phyloP scores from a whole-genome alignment of 2,329 filamentous ascomycete genomes.

The Verticillium longisporum region DNA sequence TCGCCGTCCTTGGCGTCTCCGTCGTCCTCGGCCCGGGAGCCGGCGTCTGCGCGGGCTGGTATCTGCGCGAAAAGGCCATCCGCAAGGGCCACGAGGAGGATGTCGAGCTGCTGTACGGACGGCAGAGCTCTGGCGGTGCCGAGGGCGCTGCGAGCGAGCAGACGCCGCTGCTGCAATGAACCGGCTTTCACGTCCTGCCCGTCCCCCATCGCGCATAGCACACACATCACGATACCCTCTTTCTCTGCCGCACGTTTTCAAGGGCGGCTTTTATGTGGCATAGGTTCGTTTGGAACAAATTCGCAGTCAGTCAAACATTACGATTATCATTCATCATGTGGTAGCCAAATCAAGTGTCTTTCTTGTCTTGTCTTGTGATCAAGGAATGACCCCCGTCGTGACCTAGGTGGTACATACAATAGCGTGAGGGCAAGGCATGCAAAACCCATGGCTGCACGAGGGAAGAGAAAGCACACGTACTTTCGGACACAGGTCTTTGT shows the following conservation, averaged over 20 bases:
- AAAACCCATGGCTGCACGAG: too few relatives aligned
- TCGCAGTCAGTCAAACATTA: neutral
- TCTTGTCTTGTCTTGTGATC: too few relatives aligned
- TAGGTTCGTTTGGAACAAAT: too few relatives aligned
- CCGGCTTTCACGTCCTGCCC: neutral
- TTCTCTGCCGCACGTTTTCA: neutral
- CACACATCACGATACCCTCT: neutral
- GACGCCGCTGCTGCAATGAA: conserved; percentile 23
- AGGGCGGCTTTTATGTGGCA: too few relatives aligned
- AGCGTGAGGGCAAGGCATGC: too few relatives aligned
- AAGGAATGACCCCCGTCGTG: too few relatives aligned
- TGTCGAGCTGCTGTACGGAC: conserved; percentile 7
- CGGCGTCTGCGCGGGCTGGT: conserved; percentile 29
- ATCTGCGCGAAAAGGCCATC: conserved; percentile 29
- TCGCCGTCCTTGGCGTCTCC: conserved; percentile 21
- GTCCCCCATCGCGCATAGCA: neutral
- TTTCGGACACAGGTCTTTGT: too few relatives aligned
- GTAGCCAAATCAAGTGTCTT: too few relatives aligned
- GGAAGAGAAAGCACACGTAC: too few relatives aligned
- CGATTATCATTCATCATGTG: too few relatives aligned
- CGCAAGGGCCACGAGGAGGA: conserved; percentile 12
- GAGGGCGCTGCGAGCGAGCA: conserved; percentile 18
- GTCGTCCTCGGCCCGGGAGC: conserved; percentile 29
- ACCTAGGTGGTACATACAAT: too few relatives aligned
- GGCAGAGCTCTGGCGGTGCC: conserved; percentile 2